Evolutionary conservation across 2,329 filamentous ascomycete species (phyloP).

Genomic region (Thielaviopsis punctulata): DNA sequence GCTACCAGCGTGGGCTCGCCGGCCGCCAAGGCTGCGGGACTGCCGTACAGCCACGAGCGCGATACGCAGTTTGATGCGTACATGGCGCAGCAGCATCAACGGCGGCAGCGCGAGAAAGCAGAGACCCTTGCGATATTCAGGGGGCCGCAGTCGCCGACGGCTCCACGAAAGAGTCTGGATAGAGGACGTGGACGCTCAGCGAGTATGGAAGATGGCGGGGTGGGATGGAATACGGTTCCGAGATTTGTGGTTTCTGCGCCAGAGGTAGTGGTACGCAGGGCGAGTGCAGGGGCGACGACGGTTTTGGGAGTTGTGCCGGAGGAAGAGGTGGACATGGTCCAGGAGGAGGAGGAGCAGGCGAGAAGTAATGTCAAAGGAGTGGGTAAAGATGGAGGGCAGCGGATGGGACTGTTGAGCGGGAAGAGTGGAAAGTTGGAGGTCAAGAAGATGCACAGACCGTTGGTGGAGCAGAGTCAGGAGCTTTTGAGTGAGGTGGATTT

Average conservation of each 20-base stretch:
- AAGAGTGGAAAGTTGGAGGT: not conserved
- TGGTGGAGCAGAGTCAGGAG: not conserved
- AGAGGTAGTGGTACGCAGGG: not conserved
- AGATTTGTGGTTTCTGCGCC: not conserved
- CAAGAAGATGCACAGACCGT: not conserved
- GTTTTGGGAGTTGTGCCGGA: too few species aligned
- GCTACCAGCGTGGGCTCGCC: not conserved
- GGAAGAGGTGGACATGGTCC: too few species aligned
- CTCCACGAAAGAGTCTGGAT: too few species aligned
- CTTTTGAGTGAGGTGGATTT: constrained; percentile 4
- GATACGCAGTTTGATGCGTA: constrained; percentile 32
- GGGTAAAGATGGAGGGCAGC: not conserved
- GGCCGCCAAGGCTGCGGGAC: too few species aligned
- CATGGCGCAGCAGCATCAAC: constrained; percentile 15
- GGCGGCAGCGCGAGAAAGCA: too few species aligned
- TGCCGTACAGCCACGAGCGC: constrained; percentile 27
- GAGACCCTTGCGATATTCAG: too few species aligned
- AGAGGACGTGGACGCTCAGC: too few species aligned
- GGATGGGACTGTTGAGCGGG: not conserved
- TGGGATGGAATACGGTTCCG: not conserved
- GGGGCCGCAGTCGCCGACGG: too few species aligned
- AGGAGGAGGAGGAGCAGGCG: too few species aligned
- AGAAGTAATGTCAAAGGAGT: not conserved
- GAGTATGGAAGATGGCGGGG: not conserved
- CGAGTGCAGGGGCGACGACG: too few species aligned